Evolutionary conservation across 2,329 filamentous ascomycete genomes (phyloP), one percentile per base, ranked within the genome.

Genomic region (Cladosporium halotolerans): DNA sequence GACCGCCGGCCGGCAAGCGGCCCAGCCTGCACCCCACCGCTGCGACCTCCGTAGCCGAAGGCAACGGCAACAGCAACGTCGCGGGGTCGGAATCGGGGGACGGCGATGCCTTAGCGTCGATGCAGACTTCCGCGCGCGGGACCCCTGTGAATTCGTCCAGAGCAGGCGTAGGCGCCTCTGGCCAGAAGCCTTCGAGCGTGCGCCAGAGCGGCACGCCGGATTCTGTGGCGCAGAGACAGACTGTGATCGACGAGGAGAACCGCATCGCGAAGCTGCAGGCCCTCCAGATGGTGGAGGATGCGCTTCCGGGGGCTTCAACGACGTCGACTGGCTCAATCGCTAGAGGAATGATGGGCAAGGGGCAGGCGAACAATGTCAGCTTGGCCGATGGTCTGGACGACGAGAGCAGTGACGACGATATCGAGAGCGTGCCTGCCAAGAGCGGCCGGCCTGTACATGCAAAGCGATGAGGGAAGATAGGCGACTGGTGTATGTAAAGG

Each of bases 261-360:
- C 54, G 67, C 7, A 55, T 62, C 3, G 68, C 68, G 9, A 70
- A 70, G 56, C 57, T 70, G 23, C 63, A 67, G 39, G 66, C 62
- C 8, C 57, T 69, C 31, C 58, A 62, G 41, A 62, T 63, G 62
- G 56, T 68, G 19, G 58, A 56, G 9, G 58, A 57, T 33, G 46
- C 48, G 13, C 49, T 40, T 31, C 45, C 32, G 9, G 47, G 52
- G 9, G 45, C 55, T n/a, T 33, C 51, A 4, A 28, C 44, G 4
- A 14, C 43, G 23, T 10, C 45, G 11, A 11, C 31, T 23, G 38
- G n/a, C 13, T 18, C 38, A 8, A 19, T 50, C 3, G 32, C 42
- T 9, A 16, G 34, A 31, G 16, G 33, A 19, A 14, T n/a, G 14
- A 46, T 10, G 9, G 14, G 16, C 31, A 46, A 41, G 31, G 51